These are phyloP conservation scores for Gossypium trilobum DNA, from an alignment of 441 rosid genomes.

Conservation along the genomic window DNA sequence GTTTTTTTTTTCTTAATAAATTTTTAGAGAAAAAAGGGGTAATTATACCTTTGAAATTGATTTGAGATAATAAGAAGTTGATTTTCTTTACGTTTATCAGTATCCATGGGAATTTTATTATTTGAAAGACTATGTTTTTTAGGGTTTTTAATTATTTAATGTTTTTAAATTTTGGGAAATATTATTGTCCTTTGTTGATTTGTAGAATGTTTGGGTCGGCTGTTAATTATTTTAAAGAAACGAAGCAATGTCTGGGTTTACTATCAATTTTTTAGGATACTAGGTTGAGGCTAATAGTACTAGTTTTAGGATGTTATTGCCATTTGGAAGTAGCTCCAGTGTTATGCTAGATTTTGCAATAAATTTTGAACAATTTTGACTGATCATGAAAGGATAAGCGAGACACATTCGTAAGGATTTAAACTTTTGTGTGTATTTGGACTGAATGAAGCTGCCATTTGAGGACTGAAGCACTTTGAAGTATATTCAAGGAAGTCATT, in stretches of 20 bases:
- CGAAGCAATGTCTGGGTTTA: not conserved
- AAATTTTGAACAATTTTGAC: not conserved
- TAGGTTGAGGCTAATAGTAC: not conserved
- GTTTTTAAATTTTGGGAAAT: not conserved
- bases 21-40: not conserved
- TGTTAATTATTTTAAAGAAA: not conserved
- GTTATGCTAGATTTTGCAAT: not conserved
- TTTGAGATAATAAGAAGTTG: not conserved
- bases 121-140: not conserved
- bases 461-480: not conserved
- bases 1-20: not conserved
- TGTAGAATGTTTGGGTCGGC: not conserved
- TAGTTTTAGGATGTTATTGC: not conserved
- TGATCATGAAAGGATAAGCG: not conserved
- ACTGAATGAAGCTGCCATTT: slow-evolving; percentile 3
- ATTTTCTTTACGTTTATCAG: not conserved
- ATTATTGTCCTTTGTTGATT: not conserved
- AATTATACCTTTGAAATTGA: not conserved
- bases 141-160: not conserved
- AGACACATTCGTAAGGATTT: not conserved
- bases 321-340: not conserved
- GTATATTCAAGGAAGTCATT: not conserved
- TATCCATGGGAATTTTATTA: not conserved
- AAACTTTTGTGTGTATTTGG: not conserved
- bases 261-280: not conserved